Percentiles rank a stretch among this genome's conserved stretches.
Evolutionary conservation across 306 rosid species (phyloP).

Genomic region (Arachis stenosperma): DNA sequence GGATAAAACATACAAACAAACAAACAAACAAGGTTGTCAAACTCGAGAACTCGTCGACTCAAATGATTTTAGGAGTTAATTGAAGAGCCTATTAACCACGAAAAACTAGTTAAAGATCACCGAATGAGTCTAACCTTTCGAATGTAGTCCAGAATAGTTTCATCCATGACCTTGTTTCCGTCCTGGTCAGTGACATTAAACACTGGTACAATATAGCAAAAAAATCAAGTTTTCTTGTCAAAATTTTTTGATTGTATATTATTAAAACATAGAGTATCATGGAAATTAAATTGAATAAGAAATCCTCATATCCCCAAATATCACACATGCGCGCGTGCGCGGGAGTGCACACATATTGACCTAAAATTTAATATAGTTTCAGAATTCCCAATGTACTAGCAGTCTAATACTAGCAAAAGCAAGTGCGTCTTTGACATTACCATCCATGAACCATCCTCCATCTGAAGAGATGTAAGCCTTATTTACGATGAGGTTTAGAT

Average conservation of each 20-base stretch:
- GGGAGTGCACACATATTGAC: no score
- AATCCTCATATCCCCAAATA: background rate
- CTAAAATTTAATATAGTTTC: no score
- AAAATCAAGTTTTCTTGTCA: background rate
- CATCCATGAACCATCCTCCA: conserved; percentile 95
- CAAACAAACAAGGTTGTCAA: no score
- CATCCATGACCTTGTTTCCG: conserved; percentile 88
- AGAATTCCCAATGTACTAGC: no score
- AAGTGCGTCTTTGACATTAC: conserved; percentile 34
- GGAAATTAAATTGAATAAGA: background rate
- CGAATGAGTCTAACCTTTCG: conserved; percentile 56
- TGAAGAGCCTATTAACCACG: background rate
- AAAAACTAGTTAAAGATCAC: background rate
- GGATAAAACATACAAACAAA: background rate
- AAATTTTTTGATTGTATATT: background rate
- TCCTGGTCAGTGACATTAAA: conserved; percentile 92
- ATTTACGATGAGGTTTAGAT: conserved; percentile 73
- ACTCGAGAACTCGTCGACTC: no score
- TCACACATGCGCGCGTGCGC: no score
- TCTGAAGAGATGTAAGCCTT: conserved; percentile 84
- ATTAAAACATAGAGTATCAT: background rate
- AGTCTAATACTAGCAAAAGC: no score
- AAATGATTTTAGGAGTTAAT: no score
- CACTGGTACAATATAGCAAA: conserved; percentile 52
- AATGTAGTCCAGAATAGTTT: conserved; percentile 77